A percentile compares a stretch with the other conserved stretches of the same genome.
Evolutionary conservation across 1,284 basidiomycete genomes (phyloP).

Genomic region (Caloboletus firmus): DNA sequence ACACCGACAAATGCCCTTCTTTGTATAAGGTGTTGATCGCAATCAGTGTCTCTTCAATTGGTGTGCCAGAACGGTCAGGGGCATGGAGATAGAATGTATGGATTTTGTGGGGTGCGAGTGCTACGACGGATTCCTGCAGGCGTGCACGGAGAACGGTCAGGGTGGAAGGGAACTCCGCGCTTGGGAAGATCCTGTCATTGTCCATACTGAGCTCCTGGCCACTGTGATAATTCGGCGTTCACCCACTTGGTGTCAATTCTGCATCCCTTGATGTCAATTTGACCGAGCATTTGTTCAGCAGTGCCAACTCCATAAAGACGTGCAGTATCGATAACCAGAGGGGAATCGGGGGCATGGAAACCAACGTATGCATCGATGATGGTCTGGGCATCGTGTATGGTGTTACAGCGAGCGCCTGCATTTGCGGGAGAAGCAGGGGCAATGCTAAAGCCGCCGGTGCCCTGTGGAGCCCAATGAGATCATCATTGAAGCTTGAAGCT

Average conservation of each 20-base stretch:
- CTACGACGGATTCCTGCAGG: constrained; percentile 27
- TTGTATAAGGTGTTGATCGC: neutral
- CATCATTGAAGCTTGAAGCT: neutral
- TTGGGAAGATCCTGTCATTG: constrained; percentile 24
- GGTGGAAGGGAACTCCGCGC: constrained; percentile 37
- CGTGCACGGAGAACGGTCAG: neutral
- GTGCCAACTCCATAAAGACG: constrained; percentile 21
- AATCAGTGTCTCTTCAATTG: neutral
- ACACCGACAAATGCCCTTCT: neutral
- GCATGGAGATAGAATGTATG: neutral
- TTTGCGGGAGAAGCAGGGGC: neutral
- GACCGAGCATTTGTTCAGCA: constrained; percentile 19
- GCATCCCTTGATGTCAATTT: constrained; percentile 25
- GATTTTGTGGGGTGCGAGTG: neutral
- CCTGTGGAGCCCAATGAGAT: neutral
- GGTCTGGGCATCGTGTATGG: constrained; percentile 17
- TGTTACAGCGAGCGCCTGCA: constrained; percentile 18
- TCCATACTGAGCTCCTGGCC: neutral
- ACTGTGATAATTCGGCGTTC: neutral
- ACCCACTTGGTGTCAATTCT: constrained; percentile 27
- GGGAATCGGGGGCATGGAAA: constrained; percentile 11
- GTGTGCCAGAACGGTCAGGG: neutral
- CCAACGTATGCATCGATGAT: constrained; percentile 26
- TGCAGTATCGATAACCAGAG: constrained; percentile 17
- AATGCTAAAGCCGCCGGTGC: neutral